These are phyloP conservation scores for Fusarium pseudoanthophilum DNA, from an alignment of 2,329 filamentous ascomycete genomes.

Conservation along the genomic window DNA sequence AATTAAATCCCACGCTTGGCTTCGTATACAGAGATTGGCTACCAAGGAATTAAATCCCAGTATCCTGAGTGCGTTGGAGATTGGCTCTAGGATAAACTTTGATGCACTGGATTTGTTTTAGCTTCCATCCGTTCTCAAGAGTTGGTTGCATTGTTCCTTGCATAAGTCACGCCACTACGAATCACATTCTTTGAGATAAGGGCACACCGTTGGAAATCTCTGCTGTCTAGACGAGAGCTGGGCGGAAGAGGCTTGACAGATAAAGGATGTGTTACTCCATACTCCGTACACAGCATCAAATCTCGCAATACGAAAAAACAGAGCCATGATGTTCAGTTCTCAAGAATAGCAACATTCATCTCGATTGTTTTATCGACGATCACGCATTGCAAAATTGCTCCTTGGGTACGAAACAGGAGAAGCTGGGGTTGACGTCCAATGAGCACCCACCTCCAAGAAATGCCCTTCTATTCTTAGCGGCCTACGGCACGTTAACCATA, in stretches of 20 bases:
- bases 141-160: conserved; percentile 28
- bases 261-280: not conserved
- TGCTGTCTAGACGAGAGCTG: not conserved
- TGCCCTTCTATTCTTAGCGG: conserved; percentile 40
- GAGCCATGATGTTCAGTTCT: conserved; percentile 1
- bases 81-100: conserved; percentile 28
- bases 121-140: conserved; percentile 6
- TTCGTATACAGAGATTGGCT: conserved; percentile 27
- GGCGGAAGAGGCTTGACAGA: conserved; percentile 1
- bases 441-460: conserved; percentile 8
- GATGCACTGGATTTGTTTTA: conserved; percentile 14
- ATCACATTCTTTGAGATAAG: not conserved
- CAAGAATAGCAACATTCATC: conserved; percentile 16
- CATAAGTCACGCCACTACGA: conserved; percentile 22
- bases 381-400: conserved; percentile 38
- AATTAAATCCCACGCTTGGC: not conserved
- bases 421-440: conserved; percentile 34
- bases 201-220: not conserved
- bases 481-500: conserved; percentile 23
- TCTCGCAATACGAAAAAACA: conserved; percentile 12
- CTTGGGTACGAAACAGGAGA: conserved; percentile 40
- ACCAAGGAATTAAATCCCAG: conserved; percentile 18
- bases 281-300: not conserved
- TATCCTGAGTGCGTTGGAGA: conserved; percentile 15
- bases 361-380: conserved; percentile 33